phyloP scores from a whole-genome alignment of 441 rosid species.

The Gossypium trilobum region DNA sequence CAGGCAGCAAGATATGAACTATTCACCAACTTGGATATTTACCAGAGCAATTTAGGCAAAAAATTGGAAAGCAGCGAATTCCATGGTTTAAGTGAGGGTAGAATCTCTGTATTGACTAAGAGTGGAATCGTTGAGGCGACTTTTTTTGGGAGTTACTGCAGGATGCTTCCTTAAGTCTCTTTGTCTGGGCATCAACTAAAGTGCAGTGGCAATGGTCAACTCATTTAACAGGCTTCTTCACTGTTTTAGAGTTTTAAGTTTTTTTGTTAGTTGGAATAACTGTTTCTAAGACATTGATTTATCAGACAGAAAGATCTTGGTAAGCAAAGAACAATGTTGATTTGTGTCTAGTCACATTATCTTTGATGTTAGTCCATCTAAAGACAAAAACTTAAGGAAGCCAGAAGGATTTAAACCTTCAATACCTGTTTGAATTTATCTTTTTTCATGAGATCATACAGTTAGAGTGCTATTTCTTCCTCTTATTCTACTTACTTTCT shows the following conservation, averaged over 20 bases:
- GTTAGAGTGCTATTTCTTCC: neutral
- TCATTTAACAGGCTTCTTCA: neutral
- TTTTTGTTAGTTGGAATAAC: neutral
- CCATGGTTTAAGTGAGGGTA: neutral
- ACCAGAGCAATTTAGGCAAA: conserved; percentile 3
- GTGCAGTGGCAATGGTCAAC: neutral
- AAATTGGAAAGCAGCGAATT: neutral
- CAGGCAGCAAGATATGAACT: neutral
- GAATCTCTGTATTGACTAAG: conserved; percentile 1
- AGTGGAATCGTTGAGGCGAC: neutral
- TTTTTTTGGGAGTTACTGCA: neutral
- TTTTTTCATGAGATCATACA: neutral
- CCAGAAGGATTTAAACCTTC: conserved; percentile 11
- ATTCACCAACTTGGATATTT: neutral
- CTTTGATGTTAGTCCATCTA: neutral
- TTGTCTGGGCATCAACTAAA: conserved; percentile 5
- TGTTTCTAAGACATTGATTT: neutral
- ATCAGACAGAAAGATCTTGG: neutral
- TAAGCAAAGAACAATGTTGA: neutral
- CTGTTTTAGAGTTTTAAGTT: neutral
- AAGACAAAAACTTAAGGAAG: neutral
- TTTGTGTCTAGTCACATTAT: neutral
- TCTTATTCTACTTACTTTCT: conserved; percentile 7
- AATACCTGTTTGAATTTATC: neutral
- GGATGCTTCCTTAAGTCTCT: conserved; percentile 2